Percentiles rank a stretch among this genome's conserved stretches.
phyloP scores from a whole-genome alignment of 2,329 filamentous ascomycete genomes.

The Sclerotinia sclerotiorum region DNA sequence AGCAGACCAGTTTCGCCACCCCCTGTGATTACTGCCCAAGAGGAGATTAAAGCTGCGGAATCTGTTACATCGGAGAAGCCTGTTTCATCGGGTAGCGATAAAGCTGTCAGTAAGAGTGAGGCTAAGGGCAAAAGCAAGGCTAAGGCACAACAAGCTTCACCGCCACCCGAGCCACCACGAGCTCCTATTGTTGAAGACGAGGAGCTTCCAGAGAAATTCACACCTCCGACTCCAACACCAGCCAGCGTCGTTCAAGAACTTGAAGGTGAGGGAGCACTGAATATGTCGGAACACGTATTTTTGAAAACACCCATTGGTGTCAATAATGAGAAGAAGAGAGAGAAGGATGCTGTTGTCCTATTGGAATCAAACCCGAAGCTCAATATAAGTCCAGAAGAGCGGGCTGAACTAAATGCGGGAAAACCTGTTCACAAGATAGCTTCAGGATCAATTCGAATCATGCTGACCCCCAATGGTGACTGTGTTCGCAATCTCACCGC shows the following conservation, averaged over 20 bases:
- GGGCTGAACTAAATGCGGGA: conserved; percentile 54
- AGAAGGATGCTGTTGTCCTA: conserved; percentile 24
- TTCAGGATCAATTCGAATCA: conserved; percentile 61
- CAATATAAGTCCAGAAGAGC: conserved; percentile 55
- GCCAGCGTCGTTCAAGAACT: conserved; percentile 44
- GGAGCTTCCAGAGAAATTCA: conserved; percentile 32
- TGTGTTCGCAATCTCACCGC: conserved; percentile 70
- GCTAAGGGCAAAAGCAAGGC: conserved; percentile 33
- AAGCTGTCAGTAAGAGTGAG: conserved; percentile 27
- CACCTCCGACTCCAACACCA: conserved; percentile 38
- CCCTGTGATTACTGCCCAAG: conserved; percentile 21
- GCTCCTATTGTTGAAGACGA: conserved; percentile 36
- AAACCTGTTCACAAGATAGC: conserved; percentile 61
- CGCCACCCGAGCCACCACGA: conserved; percentile 31
- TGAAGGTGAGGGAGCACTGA: conserved; percentile 42
- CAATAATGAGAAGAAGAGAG: conserved; percentile 19
- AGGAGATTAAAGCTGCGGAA: conserved; percentile 13
- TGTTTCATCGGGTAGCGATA: conserved; percentile 18
- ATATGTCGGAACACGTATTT: conserved; percentile 41
- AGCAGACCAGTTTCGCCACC: conserved; percentile 36
- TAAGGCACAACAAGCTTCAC: conserved; percentile 31
- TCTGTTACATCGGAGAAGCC: conserved; percentile 4
- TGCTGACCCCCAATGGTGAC: conserved; percentile 74
- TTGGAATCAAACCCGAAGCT: conserved; percentile 43
- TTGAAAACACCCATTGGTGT: conserved; percentile 41